A percentile compares a stretch with the other conserved stretches of the same genome.
Evolutionary conservation across 2,329 filamentous ascomycete species (phyloP).

Genomic region (Tolypocladium ophioglossoides): DNA sequence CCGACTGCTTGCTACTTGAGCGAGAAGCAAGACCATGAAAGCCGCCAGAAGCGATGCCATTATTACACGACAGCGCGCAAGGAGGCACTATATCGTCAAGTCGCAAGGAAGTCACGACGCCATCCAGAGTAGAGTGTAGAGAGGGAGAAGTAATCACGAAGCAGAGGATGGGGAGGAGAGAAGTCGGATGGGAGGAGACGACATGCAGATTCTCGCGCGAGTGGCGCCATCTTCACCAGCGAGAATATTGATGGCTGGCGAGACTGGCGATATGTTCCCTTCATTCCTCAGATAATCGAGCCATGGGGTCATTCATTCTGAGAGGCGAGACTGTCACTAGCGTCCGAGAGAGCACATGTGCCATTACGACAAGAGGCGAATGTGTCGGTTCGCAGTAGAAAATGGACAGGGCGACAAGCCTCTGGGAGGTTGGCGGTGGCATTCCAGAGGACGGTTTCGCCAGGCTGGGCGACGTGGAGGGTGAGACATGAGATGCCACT

Average conservation of each 20-base stretch:
- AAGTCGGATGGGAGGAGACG: constrained; percentile 2
- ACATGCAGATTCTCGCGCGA: constrained; percentile 4
- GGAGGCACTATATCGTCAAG: constrained; percentile 11
- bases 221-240: constrained; percentile 10
- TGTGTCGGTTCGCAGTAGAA: constrained; percentile 15
- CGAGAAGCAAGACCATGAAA: constrained; percentile 16
- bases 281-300: constrained; percentile 22
- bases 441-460: constrained; percentile 7
- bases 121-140: constrained; percentile 4
- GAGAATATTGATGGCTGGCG: constrained; percentile 19
- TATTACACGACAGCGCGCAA: constrained; percentile 10
- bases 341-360: constrained; percentile 2
- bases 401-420: background rate
- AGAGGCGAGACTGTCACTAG: constrained; percentile 7
- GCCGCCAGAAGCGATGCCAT: constrained; percentile 19
- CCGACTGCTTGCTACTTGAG: constrained; percentile 20
- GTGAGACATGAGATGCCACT: constrained; percentile 7
- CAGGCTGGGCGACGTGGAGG: background rate
- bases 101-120: constrained; percentile 6
- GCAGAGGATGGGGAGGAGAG: constrained; percentile 7
- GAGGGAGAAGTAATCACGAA: constrained; percentile 4
- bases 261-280: constrained; percentile 21
- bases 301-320: constrained; percentile 14
- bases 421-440: background rate
- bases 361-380: constrained; percentile 21